Evolutionary conservation across 176 grass and related monocot genomes (phyloP), one percentile per base, ranked within the genome.

Genomic region (Luzula sylvatica): DNA sequence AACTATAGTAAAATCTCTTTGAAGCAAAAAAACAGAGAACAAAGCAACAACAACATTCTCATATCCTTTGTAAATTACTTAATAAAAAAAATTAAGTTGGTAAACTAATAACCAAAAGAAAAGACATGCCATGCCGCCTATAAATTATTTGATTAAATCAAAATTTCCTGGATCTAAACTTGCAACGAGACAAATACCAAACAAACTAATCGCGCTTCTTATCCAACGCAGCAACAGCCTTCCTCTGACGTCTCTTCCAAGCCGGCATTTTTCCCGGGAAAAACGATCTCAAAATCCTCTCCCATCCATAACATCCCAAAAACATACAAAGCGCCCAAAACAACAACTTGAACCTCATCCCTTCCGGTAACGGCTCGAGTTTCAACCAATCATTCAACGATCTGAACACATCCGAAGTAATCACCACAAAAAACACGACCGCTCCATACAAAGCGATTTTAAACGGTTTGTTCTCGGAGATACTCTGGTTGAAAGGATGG

Each of bases 381-480:
- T 87, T 79, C 82, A 98, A 76, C 23, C 83, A 98, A 53, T 83
- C 72, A 53, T 98, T 98, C 44, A 98, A 65, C 68, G 74, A 74
- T 74, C 92, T 84, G 42, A 98, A 87, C 78, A 90, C 67, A 64
- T 98, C 85, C 39, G 81, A 86, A 12, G 92, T 96, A 65, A 98
- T 98, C 23, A 98, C 72, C 46, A 67, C 75, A 61, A 98, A 98
- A 68, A 98, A 98, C 55, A 50, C 92, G 15, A 98, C 92, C 3
- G 92, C 92, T 13, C 71, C 78, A 24, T 79, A 86, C 30, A 98
- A 53, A 0, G 92, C 85, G 61, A 86, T 82, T 65, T 83, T 82
- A 75, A 98, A 98, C 7, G 92, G 92, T 65, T 79, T 90, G 75
- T 98, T 98, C 68, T 90, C 92, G 0, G 92, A 75, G 61, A 98